These are phyloP conservation scores for Phytophthora fragariae DNA, from an alignment of 352 stramenopile genomes.

Conservation along the genomic window DNA sequence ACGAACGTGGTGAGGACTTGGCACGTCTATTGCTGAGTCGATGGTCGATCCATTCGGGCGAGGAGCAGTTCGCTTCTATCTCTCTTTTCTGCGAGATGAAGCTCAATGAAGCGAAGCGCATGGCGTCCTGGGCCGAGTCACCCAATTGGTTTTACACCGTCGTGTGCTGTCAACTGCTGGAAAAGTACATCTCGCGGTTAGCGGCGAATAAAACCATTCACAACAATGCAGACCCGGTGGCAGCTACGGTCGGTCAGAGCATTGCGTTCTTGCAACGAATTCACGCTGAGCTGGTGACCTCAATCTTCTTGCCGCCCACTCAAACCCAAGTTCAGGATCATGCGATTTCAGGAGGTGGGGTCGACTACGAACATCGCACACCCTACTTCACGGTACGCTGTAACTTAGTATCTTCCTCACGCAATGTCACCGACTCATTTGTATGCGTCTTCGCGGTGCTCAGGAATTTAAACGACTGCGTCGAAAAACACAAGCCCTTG, in stretches of 20 bases:
- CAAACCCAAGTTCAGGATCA: slow-evolving; percentile 29
- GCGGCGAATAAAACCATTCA: slow-evolving; percentile 15
- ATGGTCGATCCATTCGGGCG: slow-evolving; percentile 69
- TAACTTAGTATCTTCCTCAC: neutral
- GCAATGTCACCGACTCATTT: neutral
- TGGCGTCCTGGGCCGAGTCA: slow-evolving; percentile 73
- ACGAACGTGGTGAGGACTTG: slow-evolving; percentile 64
- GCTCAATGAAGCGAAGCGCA: slow-evolving; percentile 76
- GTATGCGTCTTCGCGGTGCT: neutral
- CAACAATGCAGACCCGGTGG: slow-evolving; percentile 13
- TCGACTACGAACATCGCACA: slow-evolving; percentile 49
- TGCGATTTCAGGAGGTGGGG: slow-evolving; percentile 2
- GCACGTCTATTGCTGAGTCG: slow-evolving; percentile 66
- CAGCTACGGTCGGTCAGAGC: slow-evolving; percentile 43
- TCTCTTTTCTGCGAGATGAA: slow-evolving; percentile 86
- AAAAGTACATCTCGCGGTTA: slow-evolving; percentile 64
- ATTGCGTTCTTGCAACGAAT: slow-evolving; percentile 59
- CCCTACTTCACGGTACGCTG: slow-evolving; percentile 65
- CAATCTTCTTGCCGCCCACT: slow-evolving; percentile 59
- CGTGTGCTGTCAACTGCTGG: slow-evolving; percentile 72
- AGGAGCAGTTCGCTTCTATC: slow-evolving; percentile 66
- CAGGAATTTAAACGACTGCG: slow-evolving; percentile 73
- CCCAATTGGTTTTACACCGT: slow-evolving; percentile 82
- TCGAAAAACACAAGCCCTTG: slow-evolving; percentile 54
- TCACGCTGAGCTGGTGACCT: slow-evolving; percentile 54